phyloP scores from a whole-genome alignment of 257 asterid genomes.

The Fraxinus cuspidata region DNA sequence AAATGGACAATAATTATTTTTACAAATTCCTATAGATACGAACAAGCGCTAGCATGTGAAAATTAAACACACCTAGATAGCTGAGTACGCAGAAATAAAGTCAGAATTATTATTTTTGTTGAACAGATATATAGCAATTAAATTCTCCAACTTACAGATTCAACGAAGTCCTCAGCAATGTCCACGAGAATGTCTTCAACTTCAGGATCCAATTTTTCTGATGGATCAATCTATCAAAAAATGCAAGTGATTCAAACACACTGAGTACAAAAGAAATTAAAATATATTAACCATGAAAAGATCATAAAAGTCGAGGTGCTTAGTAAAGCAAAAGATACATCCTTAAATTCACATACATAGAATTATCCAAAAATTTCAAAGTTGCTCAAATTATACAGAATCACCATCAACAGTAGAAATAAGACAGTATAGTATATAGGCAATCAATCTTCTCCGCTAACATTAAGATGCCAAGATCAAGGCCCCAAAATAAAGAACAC shows the following conservation, averaged over 20 bases:
- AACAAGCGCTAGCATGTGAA: neutral
- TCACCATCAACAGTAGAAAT: neutral
- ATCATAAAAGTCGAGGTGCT: constrained; percentile 3
- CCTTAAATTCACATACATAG: neutral
- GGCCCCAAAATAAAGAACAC: neutral
- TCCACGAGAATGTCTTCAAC: constrained; percentile 85
- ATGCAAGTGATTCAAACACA: constrained; percentile 26
- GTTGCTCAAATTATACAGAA: neutral
- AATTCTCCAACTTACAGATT: constrained; percentile 69
- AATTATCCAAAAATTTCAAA: neutral
- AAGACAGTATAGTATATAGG: neutral
- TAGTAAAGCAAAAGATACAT: neutral
- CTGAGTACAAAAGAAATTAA: constrained; percentile 1
- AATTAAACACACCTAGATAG: neutral
- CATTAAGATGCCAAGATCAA: neutral
- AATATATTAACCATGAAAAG: neutral
- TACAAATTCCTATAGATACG: neutral
- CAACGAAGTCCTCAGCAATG: constrained; percentile 91
- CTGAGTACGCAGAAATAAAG: constrained; percentile 1
- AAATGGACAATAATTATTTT: neutral
- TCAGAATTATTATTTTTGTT: neutral
- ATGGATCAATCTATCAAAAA: constrained; percentile 73
- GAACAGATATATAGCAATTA: neutral
- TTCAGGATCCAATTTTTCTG: constrained; percentile 79
- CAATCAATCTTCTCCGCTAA: neutral